A percentile compares a stretch with the other conserved stretches of the same genome.
phyloP scores from a whole-genome alignment of 768 basidiomycete species.

The Auriscalpium vulgare region DNA sequence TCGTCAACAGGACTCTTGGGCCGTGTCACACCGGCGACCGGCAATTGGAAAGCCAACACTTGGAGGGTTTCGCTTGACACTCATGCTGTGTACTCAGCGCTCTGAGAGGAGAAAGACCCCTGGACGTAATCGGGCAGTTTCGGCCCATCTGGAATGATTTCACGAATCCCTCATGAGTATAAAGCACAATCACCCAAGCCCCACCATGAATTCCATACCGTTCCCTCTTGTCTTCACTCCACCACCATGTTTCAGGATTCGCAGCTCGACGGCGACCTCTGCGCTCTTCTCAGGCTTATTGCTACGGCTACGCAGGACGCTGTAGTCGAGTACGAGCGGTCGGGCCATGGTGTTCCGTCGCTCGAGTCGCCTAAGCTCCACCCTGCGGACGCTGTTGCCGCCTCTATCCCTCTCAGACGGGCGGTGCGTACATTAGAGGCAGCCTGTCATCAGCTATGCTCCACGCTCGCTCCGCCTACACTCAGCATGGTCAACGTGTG shows the following conservation, averaged over 20 bases:
- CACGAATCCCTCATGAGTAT: too few species aligned
- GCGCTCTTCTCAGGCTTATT: slow-evolving; percentile 25
- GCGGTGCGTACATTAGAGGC: slow-evolving; percentile 16
- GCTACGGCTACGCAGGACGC: slow-evolving; percentile 18
- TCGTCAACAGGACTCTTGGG: too few species aligned
- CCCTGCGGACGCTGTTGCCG: slow-evolving; percentile 2
- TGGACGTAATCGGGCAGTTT: too few species aligned
- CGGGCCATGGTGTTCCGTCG: slow-evolving; percentile 6
- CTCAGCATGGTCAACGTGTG: slow-evolving; percentile 16
- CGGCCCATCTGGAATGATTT: too few species aligned
- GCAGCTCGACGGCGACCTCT: slow-evolving; percentile 18
- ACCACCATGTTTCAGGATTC: not conserved
- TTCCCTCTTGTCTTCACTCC: not conserved
- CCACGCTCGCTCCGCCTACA: slow-evolving; percentile 12
- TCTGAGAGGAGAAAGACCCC: too few species aligned
- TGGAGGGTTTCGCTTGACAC: too few species aligned
- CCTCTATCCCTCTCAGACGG: slow-evolving; percentile 8
- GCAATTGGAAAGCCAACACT: too few species aligned
- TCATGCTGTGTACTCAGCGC: too few species aligned
- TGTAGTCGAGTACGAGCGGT: slow-evolving; percentile 13
- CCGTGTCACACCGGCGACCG: too few species aligned
- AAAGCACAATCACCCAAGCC: not conserved
- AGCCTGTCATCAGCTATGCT: slow-evolving; percentile 17
- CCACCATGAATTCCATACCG: not conserved
- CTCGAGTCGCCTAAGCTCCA: slow-evolving; percentile 1